A percentile compares a stretch with the other conserved stretches of the same genome.
Conservation (phyloP, 2,329 filamentous ascomycete genomes). For the Ascocoryne sarcoides region DNA sequence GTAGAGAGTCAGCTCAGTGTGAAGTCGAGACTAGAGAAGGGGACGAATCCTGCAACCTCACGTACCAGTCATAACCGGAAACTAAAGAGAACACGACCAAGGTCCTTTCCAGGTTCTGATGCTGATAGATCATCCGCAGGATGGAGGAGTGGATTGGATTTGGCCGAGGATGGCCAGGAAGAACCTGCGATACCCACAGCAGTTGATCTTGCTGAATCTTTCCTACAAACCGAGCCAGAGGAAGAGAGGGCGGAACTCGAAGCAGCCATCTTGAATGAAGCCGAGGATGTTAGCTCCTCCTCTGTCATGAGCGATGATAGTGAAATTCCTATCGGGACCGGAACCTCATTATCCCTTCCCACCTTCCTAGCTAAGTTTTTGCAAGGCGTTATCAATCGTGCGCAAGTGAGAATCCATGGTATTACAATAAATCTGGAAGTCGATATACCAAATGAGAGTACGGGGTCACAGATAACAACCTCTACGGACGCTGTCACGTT, state of each 20-base stretch:
- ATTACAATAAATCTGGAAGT: slow-evolving; percentile 60
- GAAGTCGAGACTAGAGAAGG: slow-evolving; percentile 23
- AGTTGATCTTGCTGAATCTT: slow-evolving; percentile 67
- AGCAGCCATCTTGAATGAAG: slow-evolving; percentile 56
- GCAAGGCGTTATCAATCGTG: slow-evolving; percentile 64
- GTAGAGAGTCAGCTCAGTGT: slow-evolving; percentile 63
- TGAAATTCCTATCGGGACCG: slow-evolving; percentile 56
- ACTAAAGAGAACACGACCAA: slow-evolving; percentile 20
- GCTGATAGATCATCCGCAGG: background rate
- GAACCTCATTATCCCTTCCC: slow-evolving; percentile 60
- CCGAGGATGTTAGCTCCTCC: slow-evolving; percentile 53
- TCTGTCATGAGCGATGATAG: slow-evolving; percentile 51
- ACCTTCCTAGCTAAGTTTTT: slow-evolving; percentile 63
- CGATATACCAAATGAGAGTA: slow-evolving; percentile 41
- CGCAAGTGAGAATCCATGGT: slow-evolving; percentile 56
- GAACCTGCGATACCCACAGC: slow-evolving; percentile 53
- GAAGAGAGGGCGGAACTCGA: slow-evolving; percentile 60
- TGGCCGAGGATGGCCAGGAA: slow-evolving; percentile 14
- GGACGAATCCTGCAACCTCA: slow-evolving; percentile 26
- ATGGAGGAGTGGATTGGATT: slow-evolving; percentile 7
- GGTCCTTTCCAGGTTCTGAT: slow-evolving; percentile 10
- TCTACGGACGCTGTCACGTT: slow-evolving; percentile 50
- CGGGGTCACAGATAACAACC: slow-evolving; percentile 23
- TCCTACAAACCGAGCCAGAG: slow-evolving; percentile 61
- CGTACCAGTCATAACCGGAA: slow-evolving; percentile 27